These are phyloP conservation scores for Carnegiea gigantea DNA, from an alignment of 179 eudicot species.

Conservation along the genomic window DNA sequence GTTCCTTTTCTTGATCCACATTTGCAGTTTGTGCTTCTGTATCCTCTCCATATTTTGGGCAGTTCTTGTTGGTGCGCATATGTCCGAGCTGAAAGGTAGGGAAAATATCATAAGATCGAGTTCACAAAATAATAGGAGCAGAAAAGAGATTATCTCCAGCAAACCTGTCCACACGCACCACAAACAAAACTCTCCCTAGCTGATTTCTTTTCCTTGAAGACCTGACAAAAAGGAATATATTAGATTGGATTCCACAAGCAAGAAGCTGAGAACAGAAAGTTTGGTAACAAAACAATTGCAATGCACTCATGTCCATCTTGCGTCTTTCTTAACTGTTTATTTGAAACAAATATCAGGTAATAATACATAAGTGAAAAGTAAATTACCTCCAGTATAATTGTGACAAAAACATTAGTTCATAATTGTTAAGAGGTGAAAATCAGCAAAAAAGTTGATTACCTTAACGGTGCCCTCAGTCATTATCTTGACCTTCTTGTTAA, in stretches of 20 bases:
- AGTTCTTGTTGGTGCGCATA: conserved; percentile 93
- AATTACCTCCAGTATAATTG: neutral
- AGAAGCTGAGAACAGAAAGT: neutral
- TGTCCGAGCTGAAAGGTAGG: conserved; percentile 71
- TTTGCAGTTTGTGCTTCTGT: conserved; percentile 53
- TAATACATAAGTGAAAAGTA: neutral
- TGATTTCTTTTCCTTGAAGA: conserved; percentile 77
- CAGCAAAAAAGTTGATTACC: conserved; percentile 37
- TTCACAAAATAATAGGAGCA: conserved; percentile 8
- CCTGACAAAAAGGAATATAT: conserved; percentile 36
- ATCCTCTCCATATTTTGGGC: conserved; percentile 88
- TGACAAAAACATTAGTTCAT: neutral
- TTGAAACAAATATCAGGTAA: neutral
- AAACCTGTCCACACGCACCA: conserved; percentile 97
- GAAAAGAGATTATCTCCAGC: conserved; percentile 14
- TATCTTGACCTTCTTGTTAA: conserved; percentile 66
- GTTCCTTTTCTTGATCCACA: conserved; percentile 55
- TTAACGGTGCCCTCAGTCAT: conserved; percentile 55
- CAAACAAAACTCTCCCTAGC: conserved; percentile 91
- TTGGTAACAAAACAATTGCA: neutral
- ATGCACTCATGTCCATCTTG: neutral
- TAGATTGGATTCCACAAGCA: neutral
- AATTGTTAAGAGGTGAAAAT: neutral
- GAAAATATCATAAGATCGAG: neutral
- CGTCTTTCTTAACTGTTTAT: neutral